Base-by-base conservation (phyloP, 2,329 filamentous ascomycete species). In the Cercospora citrullina region DNA sequence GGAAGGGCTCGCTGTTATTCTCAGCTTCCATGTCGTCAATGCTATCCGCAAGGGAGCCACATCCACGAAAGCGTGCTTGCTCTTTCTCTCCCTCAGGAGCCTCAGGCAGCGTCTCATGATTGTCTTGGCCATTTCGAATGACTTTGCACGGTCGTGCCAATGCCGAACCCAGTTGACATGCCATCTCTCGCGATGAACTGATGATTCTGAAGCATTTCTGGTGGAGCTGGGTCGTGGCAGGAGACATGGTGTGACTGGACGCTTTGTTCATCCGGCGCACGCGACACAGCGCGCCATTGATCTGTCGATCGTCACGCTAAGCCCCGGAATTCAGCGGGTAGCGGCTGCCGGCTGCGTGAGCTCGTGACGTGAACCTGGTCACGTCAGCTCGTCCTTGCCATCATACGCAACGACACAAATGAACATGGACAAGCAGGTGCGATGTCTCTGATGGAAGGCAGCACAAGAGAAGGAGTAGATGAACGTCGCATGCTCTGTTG, bases 301-400 rank as follows among this genome's bases (percentile, higher is more conserved):
- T 60, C 57, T 60, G 59, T 45, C 59, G 59, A 61, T 61, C 59
- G 39, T 18, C 31, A 45, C 59, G 59, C 59, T 61, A 61, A 58
- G 30, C 39, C 39, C 59, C 59, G 59, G 59, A 61, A 45, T 18
- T 14, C 42, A 61, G 33, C 59, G 59, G 59, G 36, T 48, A 61
- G 33, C 23, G 59, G 45, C 18, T 42, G 26, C 33, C 58, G 48
- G 26, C 21, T n/a, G 53, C 14, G 18, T 26, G 18, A 28, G 48
- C 30, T 31, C 53, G 53, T 58, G 21, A 51, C 53, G 53, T 58
- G 26, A 58, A 10, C 6, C 26, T 30, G 26, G 26, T n/a, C 53
- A n/a, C 14, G 30, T 58, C 53, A 58, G 53, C 53, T 30, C 26
- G 53, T 45, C 33, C 36, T 48, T 48, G 42, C 42, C 59, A 16